phyloP scores from a whole-genome alignment of 2,329 filamentous ascomycete genomes.

The Zalaria sp. region DNA sequence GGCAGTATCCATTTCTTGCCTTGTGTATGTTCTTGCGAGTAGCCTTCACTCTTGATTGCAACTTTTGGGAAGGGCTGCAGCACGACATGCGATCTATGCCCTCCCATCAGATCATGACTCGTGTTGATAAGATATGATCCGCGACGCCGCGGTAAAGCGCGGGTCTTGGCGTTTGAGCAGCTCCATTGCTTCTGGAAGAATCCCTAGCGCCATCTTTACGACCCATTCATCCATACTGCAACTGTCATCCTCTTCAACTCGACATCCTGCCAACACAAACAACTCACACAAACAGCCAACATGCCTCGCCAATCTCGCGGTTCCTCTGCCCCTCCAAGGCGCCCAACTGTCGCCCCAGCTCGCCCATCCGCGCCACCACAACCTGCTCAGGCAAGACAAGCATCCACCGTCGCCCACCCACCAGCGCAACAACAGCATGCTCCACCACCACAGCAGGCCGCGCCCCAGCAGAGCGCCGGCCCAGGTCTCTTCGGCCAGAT shows the following conservation, averaged over 20 bases:
- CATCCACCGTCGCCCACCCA: conserved; percentile 34
- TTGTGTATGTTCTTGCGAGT: too few species aligned
- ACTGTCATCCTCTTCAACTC: not conserved
- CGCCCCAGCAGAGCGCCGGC: conserved; percentile 40
- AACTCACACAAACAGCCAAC: conserved; percentile 9
- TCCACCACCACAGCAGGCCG: conserved; percentile 30
- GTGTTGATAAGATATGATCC: not conserved
- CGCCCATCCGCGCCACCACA: conserved; percentile 46
- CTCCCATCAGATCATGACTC: not conserved
- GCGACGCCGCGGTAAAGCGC: not conserved
- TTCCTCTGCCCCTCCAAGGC: conserved; percentile 28
- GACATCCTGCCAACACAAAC: not conserved
- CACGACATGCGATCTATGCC: not conserved
- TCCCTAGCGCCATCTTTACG: too few species aligned
- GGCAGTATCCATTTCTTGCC: conserved; percentile 33
- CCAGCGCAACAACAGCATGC: conserved; percentile 32
- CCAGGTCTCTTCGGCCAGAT: conserved; percentile 91
- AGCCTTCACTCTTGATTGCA: too few species aligned
- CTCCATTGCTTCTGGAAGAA: not conserved
- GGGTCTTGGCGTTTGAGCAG: not conserved
- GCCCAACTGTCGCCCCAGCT: conserved; percentile 27
- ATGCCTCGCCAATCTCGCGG: conserved; percentile 37
- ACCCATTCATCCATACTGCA: too few species aligned
- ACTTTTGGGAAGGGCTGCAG: not conserved
- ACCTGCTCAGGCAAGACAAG: conserved; percentile 44